A percentile compares a stretch with the other conserved stretches of the same genome.
These are phyloP conservation scores for Agaricus bisporus DNA, from an alignment of 768 basidiomycete species.

Conservation along the genomic window DNA sequence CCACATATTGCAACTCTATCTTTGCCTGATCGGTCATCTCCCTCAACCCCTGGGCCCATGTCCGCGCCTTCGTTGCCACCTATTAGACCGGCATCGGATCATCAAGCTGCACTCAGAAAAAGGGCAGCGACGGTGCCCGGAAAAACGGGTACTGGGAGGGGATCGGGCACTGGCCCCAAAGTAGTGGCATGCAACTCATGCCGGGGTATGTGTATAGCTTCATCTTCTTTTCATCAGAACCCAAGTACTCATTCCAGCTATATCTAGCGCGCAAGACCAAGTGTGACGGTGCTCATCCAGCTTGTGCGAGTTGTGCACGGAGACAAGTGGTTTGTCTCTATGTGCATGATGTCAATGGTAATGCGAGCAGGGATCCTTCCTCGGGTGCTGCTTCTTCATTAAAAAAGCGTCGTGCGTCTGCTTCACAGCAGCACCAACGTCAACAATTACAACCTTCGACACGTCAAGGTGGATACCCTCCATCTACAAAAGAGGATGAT, in stretches of 20 bases:
- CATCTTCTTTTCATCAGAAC: neutral
- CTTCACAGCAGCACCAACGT: slow-evolving; percentile 22
- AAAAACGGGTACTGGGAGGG: slow-evolving; percentile 40
- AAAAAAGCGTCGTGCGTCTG: slow-evolving; percentile 52
- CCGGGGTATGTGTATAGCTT: slow-evolving; percentile 49
- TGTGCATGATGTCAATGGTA: slow-evolving; percentile 54
- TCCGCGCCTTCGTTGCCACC: slow-evolving; percentile 60
- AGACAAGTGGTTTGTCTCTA: slow-evolving; percentile 75
- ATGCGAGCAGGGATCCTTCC: slow-evolving; percentile 8
- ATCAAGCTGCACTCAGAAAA: slow-evolving; percentile 62
- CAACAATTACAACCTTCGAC: neutral
- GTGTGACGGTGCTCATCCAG: slow-evolving; percentile 82
- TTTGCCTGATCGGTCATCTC: slow-evolving; percentile 50
- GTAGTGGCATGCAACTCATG: slow-evolving; percentile 89
- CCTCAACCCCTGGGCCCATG: slow-evolving; percentile 50
- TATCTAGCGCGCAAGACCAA: slow-evolving; percentile 76
- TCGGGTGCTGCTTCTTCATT: slow-evolving; percentile 15
- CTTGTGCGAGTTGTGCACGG: slow-evolving; percentile 78
- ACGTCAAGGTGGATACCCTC: neutral
- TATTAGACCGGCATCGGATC: slow-evolving; percentile 60
- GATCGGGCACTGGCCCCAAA: slow-evolving; percentile 69
- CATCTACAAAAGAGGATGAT: slow-evolving; percentile 26
- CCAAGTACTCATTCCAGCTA: neutral
- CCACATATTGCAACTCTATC: slow-evolving; percentile 65
- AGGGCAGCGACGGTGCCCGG: slow-evolving; percentile 66